Conservation (phyloP, 176 grass and related monocot species). For the Sorghum bicolor region DNA sequence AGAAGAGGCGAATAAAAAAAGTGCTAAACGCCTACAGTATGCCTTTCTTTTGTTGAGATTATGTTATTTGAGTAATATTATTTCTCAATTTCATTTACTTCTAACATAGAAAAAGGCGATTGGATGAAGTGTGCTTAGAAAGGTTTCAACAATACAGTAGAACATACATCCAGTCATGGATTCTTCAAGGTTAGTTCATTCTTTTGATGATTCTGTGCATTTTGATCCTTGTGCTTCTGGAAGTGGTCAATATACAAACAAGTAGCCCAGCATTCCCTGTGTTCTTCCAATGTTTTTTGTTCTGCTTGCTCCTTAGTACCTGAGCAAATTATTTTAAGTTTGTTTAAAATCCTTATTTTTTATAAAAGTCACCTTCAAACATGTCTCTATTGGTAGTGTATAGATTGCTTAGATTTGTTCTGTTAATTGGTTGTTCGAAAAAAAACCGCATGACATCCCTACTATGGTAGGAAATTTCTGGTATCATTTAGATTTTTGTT, state of each 20-base stretch:
- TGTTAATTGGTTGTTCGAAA: background rate
- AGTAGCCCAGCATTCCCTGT: background rate
- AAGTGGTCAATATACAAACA: background rate
- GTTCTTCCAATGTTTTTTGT: background rate
- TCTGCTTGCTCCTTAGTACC: background rate
- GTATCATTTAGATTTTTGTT: constrained; percentile 16
- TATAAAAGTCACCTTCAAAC: background rate
- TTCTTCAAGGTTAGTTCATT: constrained; percentile 73
- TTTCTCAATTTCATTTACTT: background rate
- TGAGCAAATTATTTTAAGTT: background rate
- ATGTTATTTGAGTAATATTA: background rate
- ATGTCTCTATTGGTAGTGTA: background rate
- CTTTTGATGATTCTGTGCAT: background rate
- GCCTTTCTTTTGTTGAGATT: background rate
- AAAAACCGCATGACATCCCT: background rate
- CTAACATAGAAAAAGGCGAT: constrained; percentile 57
- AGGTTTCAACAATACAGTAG: constrained; percentile 86
- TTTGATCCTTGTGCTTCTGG: background rate
- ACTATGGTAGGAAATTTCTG: background rate
- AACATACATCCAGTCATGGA: constrained; percentile 92
- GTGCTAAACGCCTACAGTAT: background rate
- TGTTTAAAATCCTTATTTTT: background rate
- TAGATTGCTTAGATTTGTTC: background rate
- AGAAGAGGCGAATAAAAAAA: background rate
- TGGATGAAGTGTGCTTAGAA: constrained; percentile 92